These are phyloP conservation scores for Trichoderma reesei DNA, from an alignment of 495 filamentous ascomycete species.

Conservation along the genomic window DNA sequence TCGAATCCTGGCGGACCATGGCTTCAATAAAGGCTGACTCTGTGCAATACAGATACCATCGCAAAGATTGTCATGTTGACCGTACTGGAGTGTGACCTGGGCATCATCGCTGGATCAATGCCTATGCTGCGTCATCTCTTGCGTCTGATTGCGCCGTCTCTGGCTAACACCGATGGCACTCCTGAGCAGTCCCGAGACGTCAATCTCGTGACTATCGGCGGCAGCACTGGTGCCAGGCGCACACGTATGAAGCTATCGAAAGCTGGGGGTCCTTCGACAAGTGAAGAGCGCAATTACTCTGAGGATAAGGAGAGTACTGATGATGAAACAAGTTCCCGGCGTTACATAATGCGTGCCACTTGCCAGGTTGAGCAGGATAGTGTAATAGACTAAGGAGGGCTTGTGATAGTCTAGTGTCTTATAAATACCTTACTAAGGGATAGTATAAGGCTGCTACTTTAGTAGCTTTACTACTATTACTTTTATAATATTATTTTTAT, in stretches of 20 bases:
- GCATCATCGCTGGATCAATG: slow-evolving; percentile 17
- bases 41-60: not conserved
- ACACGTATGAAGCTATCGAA: not conserved
- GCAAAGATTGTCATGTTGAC: slow-evolving; percentile 20
- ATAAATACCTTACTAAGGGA: no score
- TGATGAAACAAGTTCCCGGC: not conserved
- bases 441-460: no score
- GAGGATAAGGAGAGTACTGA: not conserved
- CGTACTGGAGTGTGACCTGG: slow-evolving; percentile 17
- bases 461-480: no score
- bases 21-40: not conserved
- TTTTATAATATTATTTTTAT: no score
- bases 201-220: not conserved
- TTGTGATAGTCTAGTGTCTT: no score
- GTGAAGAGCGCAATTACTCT: not conserved
- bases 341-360: not conserved
- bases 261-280: not conserved
- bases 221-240: not conserved
- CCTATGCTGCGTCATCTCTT: slow-evolving; percentile 16
- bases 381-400: not conserved
- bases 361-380: not conserved
- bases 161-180: not conserved
- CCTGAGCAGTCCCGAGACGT: not conserved
- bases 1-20: not conserved
- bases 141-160: not conserved